A percentile compares a stretch with the other conserved stretches of the same genome.
Evolutionary conservation across 768 basidiomycete species (phyloP).

Genomic region (Neoboletus brunneissimus): DNA sequence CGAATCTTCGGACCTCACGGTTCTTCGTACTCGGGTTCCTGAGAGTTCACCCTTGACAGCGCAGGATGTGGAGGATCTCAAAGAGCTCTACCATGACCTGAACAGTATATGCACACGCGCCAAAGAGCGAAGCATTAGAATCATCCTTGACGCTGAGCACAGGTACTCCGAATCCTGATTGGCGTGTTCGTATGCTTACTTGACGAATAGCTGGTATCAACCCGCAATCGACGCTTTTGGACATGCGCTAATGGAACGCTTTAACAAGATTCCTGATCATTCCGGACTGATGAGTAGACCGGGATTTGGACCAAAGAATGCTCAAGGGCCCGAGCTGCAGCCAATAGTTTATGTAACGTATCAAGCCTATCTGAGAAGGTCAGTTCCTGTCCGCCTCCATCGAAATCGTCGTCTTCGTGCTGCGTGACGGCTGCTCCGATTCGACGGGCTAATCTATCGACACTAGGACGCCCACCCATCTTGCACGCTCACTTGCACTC

Average conservation of each 20-base stretch:
- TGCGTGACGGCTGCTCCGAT: background rate
- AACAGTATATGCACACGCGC: constrained; percentile 63
- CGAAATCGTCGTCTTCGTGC: background rate
- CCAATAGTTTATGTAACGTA: constrained; percentile 83
- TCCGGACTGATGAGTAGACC: constrained; percentile 1
- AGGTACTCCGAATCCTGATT: constrained; percentile 36
- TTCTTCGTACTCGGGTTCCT: constrained; percentile 36
- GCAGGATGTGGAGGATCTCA: constrained; percentile 59
- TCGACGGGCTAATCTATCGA: background rate
- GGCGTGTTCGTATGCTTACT: constrained; percentile 4
- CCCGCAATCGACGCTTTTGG: constrained; percentile 84
- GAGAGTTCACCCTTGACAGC: constrained; percentile 37
- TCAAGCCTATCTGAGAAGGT: constrained; percentile 86
- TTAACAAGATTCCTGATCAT: constrained; percentile 50
- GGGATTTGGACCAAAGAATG: background rate
- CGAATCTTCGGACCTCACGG: constrained; percentile 52
- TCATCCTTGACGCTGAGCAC: constrained; percentile 87
- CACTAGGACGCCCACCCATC: constrained; percentile 63
- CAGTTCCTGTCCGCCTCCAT: constrained; percentile 3
- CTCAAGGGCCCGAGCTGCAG: constrained; percentile 36
- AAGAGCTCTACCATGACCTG: constrained; percentile 60
- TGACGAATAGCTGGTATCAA: constrained; percentile 49
- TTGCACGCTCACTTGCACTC: constrained; percentile 60
- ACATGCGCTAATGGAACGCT: constrained; percentile 69
- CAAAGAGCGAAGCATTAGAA: constrained; percentile 55